Conservation (phyloP, 345 rosid species). For the Geranium rotundifolium region DNA sequence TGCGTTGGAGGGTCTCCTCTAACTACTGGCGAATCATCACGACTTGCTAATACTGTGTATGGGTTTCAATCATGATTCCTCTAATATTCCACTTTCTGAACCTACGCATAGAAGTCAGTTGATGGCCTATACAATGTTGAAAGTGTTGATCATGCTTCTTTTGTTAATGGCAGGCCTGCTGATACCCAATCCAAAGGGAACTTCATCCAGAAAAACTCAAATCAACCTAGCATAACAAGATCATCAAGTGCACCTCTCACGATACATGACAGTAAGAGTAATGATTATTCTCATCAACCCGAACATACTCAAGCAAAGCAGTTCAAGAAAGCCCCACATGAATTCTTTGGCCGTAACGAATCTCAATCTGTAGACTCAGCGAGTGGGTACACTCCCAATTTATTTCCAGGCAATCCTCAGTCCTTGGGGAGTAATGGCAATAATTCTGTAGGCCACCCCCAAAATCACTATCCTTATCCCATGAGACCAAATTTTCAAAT, state of each 20-base stretch:
- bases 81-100: constrained; percentile 20
- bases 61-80: constrained; percentile 13
- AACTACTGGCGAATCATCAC: constrained; percentile 28
- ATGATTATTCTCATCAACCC: constrained; percentile 18
- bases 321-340: constrained; percentile 81
- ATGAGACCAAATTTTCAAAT: constrained; percentile 27
- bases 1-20: constrained; percentile 63
- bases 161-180: constrained; percentile 18
- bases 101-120: constrained; percentile 24
- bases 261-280: constrained; percentile 30
- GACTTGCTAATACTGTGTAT: constrained; percentile 22
- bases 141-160: constrained; percentile 13
- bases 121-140: constrained; percentile 16
- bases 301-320: constrained; percentile 33
- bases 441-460: constrained; percentile 18
- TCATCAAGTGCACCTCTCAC: constrained; percentile 22
- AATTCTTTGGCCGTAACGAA: constrained; percentile 38
- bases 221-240: constrained; percentile 36
- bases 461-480: constrained; percentile 22
- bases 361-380: constrained; percentile 21
- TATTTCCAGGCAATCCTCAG: constrained; percentile 27
- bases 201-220: constrained; percentile 14
- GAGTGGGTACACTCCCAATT: constrained; percentile 23
- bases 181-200: constrained; percentile 36
- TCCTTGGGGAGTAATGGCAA: constrained; percentile 19